A percentile compares a stretch with the other conserved stretches of the same genome.
Evolutionary conservation across 345 rosid genomes (phyloP).

Genomic region (Citrus unshiu): DNA sequence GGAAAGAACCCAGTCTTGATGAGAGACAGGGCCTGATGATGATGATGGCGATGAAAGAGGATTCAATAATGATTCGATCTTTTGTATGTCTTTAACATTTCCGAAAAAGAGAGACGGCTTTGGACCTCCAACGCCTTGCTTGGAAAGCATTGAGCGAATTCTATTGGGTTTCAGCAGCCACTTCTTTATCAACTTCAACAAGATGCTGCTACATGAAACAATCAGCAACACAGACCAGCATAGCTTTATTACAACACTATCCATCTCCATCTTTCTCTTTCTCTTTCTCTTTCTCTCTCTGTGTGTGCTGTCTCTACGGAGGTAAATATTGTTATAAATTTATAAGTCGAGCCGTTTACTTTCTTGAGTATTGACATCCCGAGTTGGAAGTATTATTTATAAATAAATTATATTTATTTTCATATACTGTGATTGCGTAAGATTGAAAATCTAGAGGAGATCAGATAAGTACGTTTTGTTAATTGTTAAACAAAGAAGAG

Average conservation of each 20-base stretch:
- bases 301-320: too few species aligned
- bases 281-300: background rate
- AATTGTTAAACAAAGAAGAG: too few species aligned
- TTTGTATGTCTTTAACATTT: constrained; percentile 1
- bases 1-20: constrained; percentile 13
- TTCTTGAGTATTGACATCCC: too few species aligned
- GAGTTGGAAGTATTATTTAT: too few species aligned
- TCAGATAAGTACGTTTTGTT: too few species aligned
- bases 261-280: background rate
- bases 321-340: too few species aligned
- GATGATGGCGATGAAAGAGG: background rate
- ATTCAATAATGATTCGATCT: background rate
- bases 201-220: background rate
- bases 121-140: constrained; percentile 11
- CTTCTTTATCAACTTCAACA: background rate
- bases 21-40: background rate
- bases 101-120: constrained; percentile 1
- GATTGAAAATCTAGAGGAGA: too few species aligned
- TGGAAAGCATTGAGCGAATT: background rate
- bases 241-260: background rate
- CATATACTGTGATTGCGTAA: too few species aligned
- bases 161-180: background rate
- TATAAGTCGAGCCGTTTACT: too few species aligned
- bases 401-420: too few species aligned
- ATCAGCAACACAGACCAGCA: background rate